Evolutionary conservation across 2,329 filamentous ascomycete genomes (phyloP).

Genomic region (Fusarium sp.): DNA sequence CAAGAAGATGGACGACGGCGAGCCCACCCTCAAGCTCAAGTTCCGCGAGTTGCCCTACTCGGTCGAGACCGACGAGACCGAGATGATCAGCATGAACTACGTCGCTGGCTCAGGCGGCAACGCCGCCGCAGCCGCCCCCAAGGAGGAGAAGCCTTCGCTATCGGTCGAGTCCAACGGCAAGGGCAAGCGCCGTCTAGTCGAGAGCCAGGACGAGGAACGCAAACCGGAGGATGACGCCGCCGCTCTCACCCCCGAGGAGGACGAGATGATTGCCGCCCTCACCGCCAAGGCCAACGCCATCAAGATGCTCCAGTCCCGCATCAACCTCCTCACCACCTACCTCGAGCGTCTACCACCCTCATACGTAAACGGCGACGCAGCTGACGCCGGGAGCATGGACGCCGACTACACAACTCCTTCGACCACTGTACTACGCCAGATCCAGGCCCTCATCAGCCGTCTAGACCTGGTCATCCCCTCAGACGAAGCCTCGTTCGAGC

Average conservation of each 20-base stretch:
- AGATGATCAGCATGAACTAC: slow-evolving; percentile 98
- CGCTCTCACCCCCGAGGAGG: slow-evolving; percentile 67
- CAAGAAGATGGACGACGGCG: slow-evolving; percentile 77
- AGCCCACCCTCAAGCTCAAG: slow-evolving; percentile 69
- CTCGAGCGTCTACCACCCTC: slow-evolving; percentile 78
- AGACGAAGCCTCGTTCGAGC: slow-evolving; percentile 72
- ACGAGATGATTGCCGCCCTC: slow-evolving; percentile 73
- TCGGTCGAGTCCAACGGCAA: slow-evolving; percentile 64
- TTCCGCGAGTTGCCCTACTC: slow-evolving; percentile 89
- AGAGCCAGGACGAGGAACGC: slow-evolving; percentile 45
- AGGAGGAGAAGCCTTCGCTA: slow-evolving; percentile 56
- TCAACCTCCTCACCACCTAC: slow-evolving; percentile 80
- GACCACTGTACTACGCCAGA: slow-evolving; percentile 84
- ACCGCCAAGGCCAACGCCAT: slow-evolving; percentile 93
- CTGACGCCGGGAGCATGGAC: slow-evolving; percentile 51
- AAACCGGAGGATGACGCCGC: slow-evolving; percentile 53
- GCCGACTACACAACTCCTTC: slow-evolving; percentile 62
- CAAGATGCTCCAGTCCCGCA: slow-evolving; percentile 87
- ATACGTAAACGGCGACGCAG: slow-evolving; percentile 66
- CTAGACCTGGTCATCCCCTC: slow-evolving; percentile 84
- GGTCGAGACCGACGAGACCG: slow-evolving; percentile 93
- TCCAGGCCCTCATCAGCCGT: slow-evolving; percentile 86
- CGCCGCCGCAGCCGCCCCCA: slow-evolving; percentile 70
- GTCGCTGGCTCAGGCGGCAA: slow-evolving; percentile 87
- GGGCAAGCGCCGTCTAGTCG: slow-evolving; percentile 61